Base-by-base conservation (phyloP, 495 filamentous ascomycete genomes). In the Penicillium herquei region DNA sequence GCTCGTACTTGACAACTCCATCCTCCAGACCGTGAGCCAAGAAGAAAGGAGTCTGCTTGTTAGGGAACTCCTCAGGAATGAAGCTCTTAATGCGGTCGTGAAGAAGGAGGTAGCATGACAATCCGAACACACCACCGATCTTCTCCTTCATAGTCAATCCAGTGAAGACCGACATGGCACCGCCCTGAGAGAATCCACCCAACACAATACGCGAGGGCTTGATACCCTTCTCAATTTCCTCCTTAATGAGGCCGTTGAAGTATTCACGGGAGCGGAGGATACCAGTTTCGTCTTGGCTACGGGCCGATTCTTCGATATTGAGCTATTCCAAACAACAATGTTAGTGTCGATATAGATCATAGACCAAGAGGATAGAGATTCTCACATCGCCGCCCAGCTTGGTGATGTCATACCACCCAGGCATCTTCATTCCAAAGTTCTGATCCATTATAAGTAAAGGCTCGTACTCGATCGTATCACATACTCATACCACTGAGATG, bases 401-500 rank as follows among this genome's bases (percentile, higher is more conserved):
- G 71, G 87, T 81, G 62, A 96, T 89, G 62, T 96, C 91, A 67
- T 92, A 96, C 93, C 93, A 96, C 16, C 88, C 90, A 4, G 92
- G 90, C 90, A 96, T 92, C 9, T 68, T 67, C 87, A 90, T 88
- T 33, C 91, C 91, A 39, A 81, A 74, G 68, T 94, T 91, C 89
- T 91, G 58, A 6, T 11, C 33, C 12, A 26, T 26, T 16, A 13
- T 39, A 11, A 46, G 43, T 21, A 3, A 26, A 26, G 21, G 21
- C 21, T 1, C 21, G 21, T 26, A 26, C 21, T 9, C 13, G n/a
- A 47, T 47, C 39, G 18, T 34, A 30, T 17, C 7, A 7, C n/a
- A 10, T 26, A 16, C 37, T 75, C 83, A 63, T 87, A 92, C 90
- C 60, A 87, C 76, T 37, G 91, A 92, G 66, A 98, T 90, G 26